phyloP scores from a whole-genome alignment of 164 flowering plant species.

The Litsea cubeba region DNA sequence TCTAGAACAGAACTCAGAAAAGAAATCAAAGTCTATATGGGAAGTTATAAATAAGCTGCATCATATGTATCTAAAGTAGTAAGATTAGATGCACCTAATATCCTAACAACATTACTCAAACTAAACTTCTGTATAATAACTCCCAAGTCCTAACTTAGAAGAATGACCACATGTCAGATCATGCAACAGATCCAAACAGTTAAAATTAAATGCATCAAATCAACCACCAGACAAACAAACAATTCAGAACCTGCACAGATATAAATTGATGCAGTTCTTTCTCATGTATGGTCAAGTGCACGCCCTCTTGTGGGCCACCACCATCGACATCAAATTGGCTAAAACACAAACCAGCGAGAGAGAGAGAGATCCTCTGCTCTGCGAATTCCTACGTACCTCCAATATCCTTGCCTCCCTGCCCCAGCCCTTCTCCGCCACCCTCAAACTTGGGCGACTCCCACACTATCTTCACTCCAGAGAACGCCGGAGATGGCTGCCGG shows the following conservation, averaged over 20 bases:
- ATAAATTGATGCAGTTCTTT: neutral
- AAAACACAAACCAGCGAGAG: neutral
- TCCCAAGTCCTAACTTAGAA: no score
- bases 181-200: no score
- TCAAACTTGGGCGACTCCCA: conserved; percentile 38
- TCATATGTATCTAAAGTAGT: no score
- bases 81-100: no score
- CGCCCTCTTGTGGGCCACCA: neutral
- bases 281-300: neutral
- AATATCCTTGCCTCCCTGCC: conserved; percentile 29
- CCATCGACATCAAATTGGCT: neutral
- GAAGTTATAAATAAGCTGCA: no score
- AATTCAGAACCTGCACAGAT: neutral
- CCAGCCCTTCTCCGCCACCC: conserved; percentile 18
- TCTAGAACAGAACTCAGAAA: no score
- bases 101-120: no score
- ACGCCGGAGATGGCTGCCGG: conserved; percentile 41
- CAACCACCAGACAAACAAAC: neutral
- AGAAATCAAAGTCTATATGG: no score
- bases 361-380: neutral
- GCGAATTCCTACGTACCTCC: conserved; percentile 26
- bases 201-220: no score
- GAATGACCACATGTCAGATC: no score
- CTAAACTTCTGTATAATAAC: no score
- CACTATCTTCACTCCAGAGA: conserved; percentile 26